Conservation (phyloP, 768 basidiomycete genomes). For the Lentinula raphanica region DNA sequence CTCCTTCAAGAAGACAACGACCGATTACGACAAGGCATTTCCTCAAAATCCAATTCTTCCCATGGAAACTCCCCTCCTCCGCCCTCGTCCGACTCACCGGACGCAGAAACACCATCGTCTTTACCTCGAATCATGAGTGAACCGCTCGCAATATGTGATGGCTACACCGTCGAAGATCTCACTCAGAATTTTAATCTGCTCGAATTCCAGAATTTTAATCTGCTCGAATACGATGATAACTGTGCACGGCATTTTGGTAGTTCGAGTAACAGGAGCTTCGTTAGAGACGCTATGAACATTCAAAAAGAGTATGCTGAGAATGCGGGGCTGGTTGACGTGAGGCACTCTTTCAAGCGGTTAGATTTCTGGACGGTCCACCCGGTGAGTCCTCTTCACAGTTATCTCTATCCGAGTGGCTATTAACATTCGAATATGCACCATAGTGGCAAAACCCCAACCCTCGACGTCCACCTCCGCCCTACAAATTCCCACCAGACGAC, state of each 20-base stretch:
- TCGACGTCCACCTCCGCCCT: neutral
- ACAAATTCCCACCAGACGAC: neutral
- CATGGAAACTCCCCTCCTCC: neutral
- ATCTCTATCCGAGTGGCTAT: no score
- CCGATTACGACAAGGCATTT: neutral
- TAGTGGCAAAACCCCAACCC: constrained; percentile 10
- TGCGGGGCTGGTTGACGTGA: neutral
- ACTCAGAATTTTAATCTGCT: constrained; percentile 25
- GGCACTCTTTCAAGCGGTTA: neutral
- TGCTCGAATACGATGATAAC: constrained; percentile 26
- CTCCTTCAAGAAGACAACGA: neutral
- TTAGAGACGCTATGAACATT: constrained; percentile 33
- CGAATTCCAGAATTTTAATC: constrained; percentile 22
- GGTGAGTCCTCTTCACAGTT: constrained; percentile 23
- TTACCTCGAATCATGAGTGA: neutral
- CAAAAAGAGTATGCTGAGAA: constrained; percentile 33
- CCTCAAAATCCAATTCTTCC: neutral
- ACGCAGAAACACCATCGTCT: no score
- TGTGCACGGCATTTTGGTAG: constrained; percentile 49
- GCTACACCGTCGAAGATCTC: constrained; percentile 21
- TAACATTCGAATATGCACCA: no score
- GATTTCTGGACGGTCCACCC: constrained; percentile 13
- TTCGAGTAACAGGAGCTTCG: constrained; percentile 47
- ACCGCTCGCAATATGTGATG: neutral
- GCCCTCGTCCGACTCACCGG: no score